Base-by-base conservation (phyloP, 78 protist species). In the Goniomonas avonlea region DNA sequence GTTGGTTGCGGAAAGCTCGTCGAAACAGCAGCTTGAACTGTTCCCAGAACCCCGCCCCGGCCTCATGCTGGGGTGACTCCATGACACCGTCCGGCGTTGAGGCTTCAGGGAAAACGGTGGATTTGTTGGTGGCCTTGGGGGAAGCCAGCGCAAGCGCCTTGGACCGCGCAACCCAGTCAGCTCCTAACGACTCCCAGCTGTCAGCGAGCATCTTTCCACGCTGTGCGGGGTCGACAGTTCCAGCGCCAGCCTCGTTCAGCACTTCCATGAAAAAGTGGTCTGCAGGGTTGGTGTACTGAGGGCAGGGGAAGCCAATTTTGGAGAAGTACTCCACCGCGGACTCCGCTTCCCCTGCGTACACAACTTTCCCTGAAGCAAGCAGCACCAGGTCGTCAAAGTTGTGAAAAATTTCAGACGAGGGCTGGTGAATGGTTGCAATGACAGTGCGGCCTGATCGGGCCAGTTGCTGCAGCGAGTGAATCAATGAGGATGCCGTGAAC, bases 361-460 rank as follows among this genome's bases (percentile, higher is more conserved):
- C 18, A 21, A 66, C 50, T n/a, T 31, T 68, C 17, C 87, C 87
- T 7, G 23, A 13, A 47, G 82, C 71, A 40, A 77, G 1, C 38
- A 77, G 50, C 32, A 5, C 1, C 41, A 77, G 32, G 47, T 53
- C 31, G 38, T 79, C 77, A 68, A 79, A 79, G 58, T 25, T 41
- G 55, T 66, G 74, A 55, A 66, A 66, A 55, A 66, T 66, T 25
- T 41, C 56, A 25, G 74, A 66, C 58, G 74, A 66, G 38, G 74
- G 74, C 41, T 78, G 83, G 77, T 85, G 88, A 63, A 85, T 77
- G 43, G 84, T 68, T 27, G 47, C 13, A 17, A 79, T n/a, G 39
- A 85, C 68, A 2, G 83, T 80, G 55, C 55, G 31, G 56, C 80
- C 84, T 17, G 15, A 38, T 23, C 37, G 13, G 23, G 88, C 84